Evolutionary conservation across 352 stramenopile species (phyloP).

Genomic region (Globisporangium recalcitrans): DNA sequence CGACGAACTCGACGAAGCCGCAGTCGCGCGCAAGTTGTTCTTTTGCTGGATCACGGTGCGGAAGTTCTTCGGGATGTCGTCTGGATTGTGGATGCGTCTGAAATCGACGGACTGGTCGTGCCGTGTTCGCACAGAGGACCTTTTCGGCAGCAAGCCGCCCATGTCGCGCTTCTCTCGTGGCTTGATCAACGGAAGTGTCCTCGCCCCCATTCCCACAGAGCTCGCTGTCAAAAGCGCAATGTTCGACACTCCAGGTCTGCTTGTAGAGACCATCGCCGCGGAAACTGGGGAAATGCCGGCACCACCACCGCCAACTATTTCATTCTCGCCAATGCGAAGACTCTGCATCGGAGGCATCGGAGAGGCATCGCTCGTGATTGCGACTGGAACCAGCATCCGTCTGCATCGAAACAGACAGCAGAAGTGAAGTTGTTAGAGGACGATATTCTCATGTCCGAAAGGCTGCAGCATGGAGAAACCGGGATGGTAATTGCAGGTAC

Average conservation of each 20-base stretch:
- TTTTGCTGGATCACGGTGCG: constrained; percentile 55
- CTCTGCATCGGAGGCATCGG: constrained; percentile 13
- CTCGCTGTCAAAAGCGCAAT: constrained; percentile 8
- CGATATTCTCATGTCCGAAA: not conserved
- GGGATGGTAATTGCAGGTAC: not conserved
- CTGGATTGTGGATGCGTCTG: constrained; percentile 60
- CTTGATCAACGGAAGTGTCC: constrained; percentile 46
- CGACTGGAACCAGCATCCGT: constrained; percentile 12
- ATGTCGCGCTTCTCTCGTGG: constrained; percentile 52
- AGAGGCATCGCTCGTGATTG: constrained; percentile 4
- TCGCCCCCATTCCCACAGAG: constrained; percentile 27
- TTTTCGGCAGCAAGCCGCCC: constrained; percentile 63
- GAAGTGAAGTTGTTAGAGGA: not conserved
- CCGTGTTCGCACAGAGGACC: constrained; percentile 52
- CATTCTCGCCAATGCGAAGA: constrained; percentile 6
- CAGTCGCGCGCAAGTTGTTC: constrained; percentile 22
- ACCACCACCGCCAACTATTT: not conserved
- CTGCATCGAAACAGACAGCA: not conserved
- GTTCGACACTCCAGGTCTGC: constrained; percentile 1
- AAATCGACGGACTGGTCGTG: constrained; percentile 65
- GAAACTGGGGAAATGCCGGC: not conserved
- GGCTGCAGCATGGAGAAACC: no score
- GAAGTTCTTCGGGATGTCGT: constrained; percentile 73
- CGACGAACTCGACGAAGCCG: not conserved
- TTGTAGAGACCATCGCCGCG: not conserved